A percentile compares a stretch with the other conserved stretches of the same genome.
Evolutionary conservation across 257 asterid genomes (phyloP).

Genomic region (Solanum tarijense): DNA sequence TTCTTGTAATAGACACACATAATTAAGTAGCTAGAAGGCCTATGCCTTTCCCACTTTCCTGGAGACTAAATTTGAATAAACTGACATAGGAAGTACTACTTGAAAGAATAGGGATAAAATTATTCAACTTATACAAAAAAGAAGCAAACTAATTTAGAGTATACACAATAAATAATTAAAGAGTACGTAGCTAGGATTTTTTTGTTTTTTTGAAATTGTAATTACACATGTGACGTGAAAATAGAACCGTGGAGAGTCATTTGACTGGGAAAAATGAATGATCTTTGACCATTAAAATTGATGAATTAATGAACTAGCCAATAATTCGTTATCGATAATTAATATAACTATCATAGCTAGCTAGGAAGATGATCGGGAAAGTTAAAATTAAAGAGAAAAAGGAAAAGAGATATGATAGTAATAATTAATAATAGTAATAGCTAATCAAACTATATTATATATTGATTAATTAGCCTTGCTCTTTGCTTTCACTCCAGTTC

Average conservation of each 20-base stretch:
- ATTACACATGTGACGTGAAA: background rate
- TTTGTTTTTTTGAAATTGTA: background rate
- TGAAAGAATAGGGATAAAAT: background rate
- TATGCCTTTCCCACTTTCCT: background rate
- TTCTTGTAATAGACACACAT: background rate
- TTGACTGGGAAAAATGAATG: background rate
- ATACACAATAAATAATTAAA: background rate
- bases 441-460: background rate
- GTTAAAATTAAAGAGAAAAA: background rate
- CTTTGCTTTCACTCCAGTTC: constrained; percentile 50
- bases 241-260: background rate
- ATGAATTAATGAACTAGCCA: background rate
- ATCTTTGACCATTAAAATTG: constrained; percentile 4
- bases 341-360: background rate
- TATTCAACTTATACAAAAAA: background rate
- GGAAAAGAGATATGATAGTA: background rate
- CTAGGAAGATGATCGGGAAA: background rate
- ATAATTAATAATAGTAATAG: background rate
- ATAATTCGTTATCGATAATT: background rate
- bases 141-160: background rate
- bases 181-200: background rate
- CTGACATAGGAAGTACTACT: background rate
- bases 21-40: background rate
- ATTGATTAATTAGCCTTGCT: constrained; percentile 1
- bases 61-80: background rate